Base-by-base conservation (phyloP, 2,329 filamentous ascomycete genomes). In the Fusarium sp. region DNA sequence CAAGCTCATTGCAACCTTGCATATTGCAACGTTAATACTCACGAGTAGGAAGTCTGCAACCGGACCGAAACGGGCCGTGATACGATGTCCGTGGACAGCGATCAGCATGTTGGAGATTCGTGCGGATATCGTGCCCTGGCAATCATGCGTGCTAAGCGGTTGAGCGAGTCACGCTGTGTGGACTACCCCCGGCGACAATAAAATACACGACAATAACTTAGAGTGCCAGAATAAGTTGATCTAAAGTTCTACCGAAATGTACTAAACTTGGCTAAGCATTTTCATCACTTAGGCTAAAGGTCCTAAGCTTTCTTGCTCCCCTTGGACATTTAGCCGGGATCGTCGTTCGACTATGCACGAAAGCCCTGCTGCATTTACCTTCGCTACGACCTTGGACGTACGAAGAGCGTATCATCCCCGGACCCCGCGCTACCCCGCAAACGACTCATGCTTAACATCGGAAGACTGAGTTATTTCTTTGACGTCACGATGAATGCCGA, bases 361-460 rank as follows among this genome's bases (percentile, higher is more conserved):
- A 57, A 44, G 33, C 2, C 23, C 18, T 27, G 19, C 29, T 27
- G 19, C 31, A 57, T 14, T 14, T 7, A 35, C 3, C 14, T 10
- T 7, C 18, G 19, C 10, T 27, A 18, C 21, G 12, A 23, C 54
- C 3, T 41, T 39, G 4, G 19, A 7, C 10, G 19, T 19, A 19
- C 54, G 23, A 29, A 41, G 10, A 18, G 25, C 37, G 41, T 35
- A 58, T 37, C 41, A 49, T 58, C 55, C 55, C 41, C 41, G 41
- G 31, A 58, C 62, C 46, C 62, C 45, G 44, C 37, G 37, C 42
- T 60, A 60, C 63, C 63, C 63, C 62, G 62, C 63, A 60, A 60
- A 41, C 51, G 29, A 3, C 18, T 19, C 21, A 15, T 4, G 44
- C 2, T 31, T 23, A 51, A 51, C 27, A 21, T 39, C 2, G 15